phyloP scores from a whole-genome alignment of 352 stramenopile genomes.

The Pythium aphanidermatum region DNA sequence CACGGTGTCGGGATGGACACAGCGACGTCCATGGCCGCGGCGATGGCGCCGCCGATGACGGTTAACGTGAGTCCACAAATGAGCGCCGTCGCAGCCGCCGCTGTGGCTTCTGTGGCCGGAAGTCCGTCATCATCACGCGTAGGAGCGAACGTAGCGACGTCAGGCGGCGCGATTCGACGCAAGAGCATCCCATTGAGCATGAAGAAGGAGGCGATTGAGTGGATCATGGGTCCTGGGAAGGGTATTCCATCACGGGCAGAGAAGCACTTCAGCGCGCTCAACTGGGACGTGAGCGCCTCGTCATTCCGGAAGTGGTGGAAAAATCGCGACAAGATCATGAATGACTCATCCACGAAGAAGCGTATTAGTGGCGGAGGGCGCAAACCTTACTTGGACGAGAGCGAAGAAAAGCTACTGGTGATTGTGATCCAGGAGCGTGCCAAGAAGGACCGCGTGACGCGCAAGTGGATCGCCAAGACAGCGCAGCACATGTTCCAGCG shows the following conservation, averaged over 20 bases:
- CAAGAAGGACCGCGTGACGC: conserved; percentile 73
- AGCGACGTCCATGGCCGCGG: background rate
- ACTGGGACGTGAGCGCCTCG: conserved; percentile 71
- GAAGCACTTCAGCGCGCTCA: conserved; percentile 64
- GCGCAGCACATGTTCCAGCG: conserved; percentile 82
- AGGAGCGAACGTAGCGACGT: background rate
- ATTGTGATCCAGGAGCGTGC: conserved; percentile 68
- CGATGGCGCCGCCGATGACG: too few relatives aligned
- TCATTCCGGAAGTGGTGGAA: conserved; percentile 85
- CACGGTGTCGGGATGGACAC: conserved; percentile 5
- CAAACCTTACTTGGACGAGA: conserved; percentile 63
- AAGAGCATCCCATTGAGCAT: conserved; percentile 77
- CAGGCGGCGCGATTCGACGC: conserved; percentile 28
- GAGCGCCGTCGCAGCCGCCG: background rate
- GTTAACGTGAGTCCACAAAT: too few relatives aligned
- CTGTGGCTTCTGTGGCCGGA: background rate
- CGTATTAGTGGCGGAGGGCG: conserved; percentile 60
- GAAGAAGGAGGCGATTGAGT: conserved; percentile 81
- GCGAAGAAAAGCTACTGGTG: conserved; percentile 67
- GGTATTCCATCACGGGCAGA: conserved; percentile 61
- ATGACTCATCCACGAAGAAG: conserved; percentile 64
- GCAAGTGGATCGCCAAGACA: conserved; percentile 81
- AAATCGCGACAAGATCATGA: conserved; percentile 75
- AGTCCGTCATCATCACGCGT: background rate
- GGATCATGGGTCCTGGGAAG: conserved; percentile 68